These are phyloP conservation scores for Ophiobolus disseminans DNA, from an alignment of 2,329 filamentous ascomycete species.

Conservation along the genomic window DNA sequence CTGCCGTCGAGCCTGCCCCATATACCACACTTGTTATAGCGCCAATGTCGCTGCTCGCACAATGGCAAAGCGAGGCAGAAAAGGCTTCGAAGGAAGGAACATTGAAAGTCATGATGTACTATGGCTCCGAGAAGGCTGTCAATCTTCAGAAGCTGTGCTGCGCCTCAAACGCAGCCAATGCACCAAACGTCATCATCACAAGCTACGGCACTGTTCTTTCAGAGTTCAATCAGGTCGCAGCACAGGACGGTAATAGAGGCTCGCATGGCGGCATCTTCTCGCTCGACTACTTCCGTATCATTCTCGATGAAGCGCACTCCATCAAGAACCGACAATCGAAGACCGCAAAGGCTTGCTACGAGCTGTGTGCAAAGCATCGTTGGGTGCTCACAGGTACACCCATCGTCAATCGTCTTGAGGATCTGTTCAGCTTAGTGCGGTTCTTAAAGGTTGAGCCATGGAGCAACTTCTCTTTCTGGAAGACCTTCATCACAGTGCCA, in stretches of 20 bases:
- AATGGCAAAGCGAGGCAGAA: constrained; percentile 95
- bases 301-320: constrained; percentile 92
- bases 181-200: constrained; percentile 91
- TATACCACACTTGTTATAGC: constrained; percentile 95
- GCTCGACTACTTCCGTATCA: constrained; percentile 90
- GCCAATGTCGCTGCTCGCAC: constrained; percentile 93
- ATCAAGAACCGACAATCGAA: constrained; percentile 91
- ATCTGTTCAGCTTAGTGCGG: constrained; percentile 89
- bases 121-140: constrained; percentile 81
- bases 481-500: constrained; percentile 95
- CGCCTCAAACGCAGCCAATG: constrained; percentile 72
- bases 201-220: constrained; percentile 93
- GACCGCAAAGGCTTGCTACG: constrained; percentile 93
- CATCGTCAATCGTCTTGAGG: constrained; percentile 94
- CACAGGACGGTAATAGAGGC: constrained; percentile 69
- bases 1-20: constrained; percentile 71
- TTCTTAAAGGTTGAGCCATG: constrained; percentile 96
- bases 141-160: constrained; percentile 83
- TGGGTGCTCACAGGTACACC: constrained; percentile 96
- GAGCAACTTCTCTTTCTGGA: constrained; percentile 99
- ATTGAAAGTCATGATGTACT: constrained; percentile 86
- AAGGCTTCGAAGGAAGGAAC: constrained; percentile 87
- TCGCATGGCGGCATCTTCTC: constrained; percentile 79
- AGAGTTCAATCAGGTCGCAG: constrained; percentile 78
- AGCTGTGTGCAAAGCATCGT: constrained; percentile 81